Percentiles rank a stretch among this genome's conserved stretches.
Evolutionary conservation across 139 green algal species (phyloP).

Genomic region (Auxenochlorella pyrenoidosa): DNA sequence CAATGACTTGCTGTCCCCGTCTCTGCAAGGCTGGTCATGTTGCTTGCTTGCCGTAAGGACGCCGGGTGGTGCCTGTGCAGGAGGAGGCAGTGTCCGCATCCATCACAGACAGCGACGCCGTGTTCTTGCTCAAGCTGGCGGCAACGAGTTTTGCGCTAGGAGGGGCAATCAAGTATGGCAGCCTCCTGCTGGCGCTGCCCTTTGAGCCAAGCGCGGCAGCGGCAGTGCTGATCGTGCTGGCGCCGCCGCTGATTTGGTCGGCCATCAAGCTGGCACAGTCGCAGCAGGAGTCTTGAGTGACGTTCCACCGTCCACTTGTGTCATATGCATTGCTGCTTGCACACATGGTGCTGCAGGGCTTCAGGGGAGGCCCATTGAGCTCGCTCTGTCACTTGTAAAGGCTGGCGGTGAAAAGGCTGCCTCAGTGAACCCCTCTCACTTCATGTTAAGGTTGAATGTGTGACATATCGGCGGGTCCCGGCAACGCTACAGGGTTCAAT

Average conservation of each 20-base stretch:
- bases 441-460: neutral
- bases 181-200: constrained; percentile 51
- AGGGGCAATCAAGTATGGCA: constrained; percentile 74
- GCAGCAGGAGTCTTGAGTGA: too few relatives aligned
- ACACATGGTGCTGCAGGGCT: too few relatives aligned
- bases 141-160: constrained; percentile 48
- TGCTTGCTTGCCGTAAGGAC: too few relatives aligned
- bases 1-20: too few relatives aligned
- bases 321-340: neutral
- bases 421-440: too few relatives aligned
- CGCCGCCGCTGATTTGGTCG: constrained; percentile 47
- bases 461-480: neutral
- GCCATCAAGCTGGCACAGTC: neutral
- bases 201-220: constrained; percentile 58
- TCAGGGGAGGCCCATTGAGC: neutral
- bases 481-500: neutral
- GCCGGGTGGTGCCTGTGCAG: too few relatives aligned
- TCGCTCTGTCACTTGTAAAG: neutral
- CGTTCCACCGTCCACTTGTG: neutral
- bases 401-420: neutral
- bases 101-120: constrained; percentile 31
- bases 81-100: neutral
- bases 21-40: too few relatives aligned
- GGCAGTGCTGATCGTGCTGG: constrained; percentile 53
- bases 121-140: constrained; percentile 53